Base-by-base conservation (phyloP, 768 basidiomycete species). In the Butyriboletus loyo region DNA sequence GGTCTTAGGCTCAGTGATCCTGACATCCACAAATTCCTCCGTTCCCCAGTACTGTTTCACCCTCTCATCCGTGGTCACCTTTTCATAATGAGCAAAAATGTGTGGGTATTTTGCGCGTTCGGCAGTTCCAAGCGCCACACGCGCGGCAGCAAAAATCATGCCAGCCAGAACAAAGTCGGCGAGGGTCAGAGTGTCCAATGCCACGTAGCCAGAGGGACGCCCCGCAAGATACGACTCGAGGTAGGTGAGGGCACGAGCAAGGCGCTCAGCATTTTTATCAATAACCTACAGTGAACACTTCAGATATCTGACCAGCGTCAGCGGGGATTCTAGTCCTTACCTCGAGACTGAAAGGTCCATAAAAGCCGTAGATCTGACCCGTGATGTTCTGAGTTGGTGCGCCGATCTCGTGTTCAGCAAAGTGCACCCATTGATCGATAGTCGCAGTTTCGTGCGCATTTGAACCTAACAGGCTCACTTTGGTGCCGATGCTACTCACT, bases 91-190 rank as follows among this genome's bases (percentile, higher is more conserved):
- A 37, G 54, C 54, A 25, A 67, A 65, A 5, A 60, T 7, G 21
- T 52, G 49, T 0, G 55, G 52, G 38, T 55, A 67, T 40, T 42
- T 43, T 11, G 55, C 44, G 8, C 60, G 50, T 13, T 63, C 52
- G 10, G 48, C 44, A 17, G 52, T 38, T 27, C 61, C 60, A 0
- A 61, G 53, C 10, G 60, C 8, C 13, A 44, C 15, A 2, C 14
- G 17, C 14, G 50, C 38, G 5, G 55, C 52, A 30, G 32, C 22
- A 17, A 22, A 48, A 5, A 53, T 49, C 6, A 43, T 32, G n/a
- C 60, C 36, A 21, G 46, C 55, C 9, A 66, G 14, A 25, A 65
- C 21, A 24, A 66, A 44, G 25, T 65, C 63, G 0, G 63, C 63
- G 7, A 66, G 31, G 1, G 57, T 62, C 14, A 58, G 24, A 2